These are phyloP conservation scores for Apiospora koreana DNA, from an alignment of 2,329 filamentous ascomycete species.

Conservation along the genomic window DNA sequence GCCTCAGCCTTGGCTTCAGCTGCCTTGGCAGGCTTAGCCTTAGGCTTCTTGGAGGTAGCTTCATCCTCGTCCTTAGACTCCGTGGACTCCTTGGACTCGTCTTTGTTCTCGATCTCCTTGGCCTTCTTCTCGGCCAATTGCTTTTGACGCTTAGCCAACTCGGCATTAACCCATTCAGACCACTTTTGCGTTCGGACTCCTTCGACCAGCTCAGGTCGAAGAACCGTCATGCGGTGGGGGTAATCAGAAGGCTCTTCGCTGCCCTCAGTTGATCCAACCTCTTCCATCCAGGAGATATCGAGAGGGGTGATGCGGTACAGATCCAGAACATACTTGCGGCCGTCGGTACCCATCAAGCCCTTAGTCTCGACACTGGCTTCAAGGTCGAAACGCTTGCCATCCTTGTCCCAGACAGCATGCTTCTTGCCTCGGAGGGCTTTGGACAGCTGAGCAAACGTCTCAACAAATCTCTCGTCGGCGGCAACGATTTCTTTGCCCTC, in stretches of 20 bases:
- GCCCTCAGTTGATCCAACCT: slow-evolving; percentile 55
- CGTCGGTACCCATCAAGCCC: slow-evolving; percentile 94
- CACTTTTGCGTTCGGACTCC: slow-evolving; percentile 82
- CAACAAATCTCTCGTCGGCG: slow-evolving; percentile 80
- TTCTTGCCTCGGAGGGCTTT: slow-evolving; percentile 89
- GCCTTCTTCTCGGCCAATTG: slow-evolving; percentile 34
- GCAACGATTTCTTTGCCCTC: slow-evolving; percentile 96
- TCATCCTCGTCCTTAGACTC: slow-evolving; percentile 27
- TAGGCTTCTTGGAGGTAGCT: slow-evolving; percentile 22
- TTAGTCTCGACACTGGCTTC: slow-evolving; percentile 98
- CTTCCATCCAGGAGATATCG: slow-evolving; percentile 88
- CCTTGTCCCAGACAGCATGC: slow-evolving; percentile 98
- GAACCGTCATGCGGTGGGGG: slow-evolving; percentile 93
- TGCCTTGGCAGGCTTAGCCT: not conserved
- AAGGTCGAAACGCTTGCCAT: slow-evolving; percentile 83
- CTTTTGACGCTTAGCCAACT: slow-evolving; percentile 56
- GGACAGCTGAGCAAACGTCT: slow-evolving; percentile 86
- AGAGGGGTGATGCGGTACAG: slow-evolving; percentile 92
- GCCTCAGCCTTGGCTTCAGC: not conserved
- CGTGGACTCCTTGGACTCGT: slow-evolving; percentile 20
- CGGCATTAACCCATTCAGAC: slow-evolving; percentile 81
- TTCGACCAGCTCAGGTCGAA: slow-evolving; percentile 88
- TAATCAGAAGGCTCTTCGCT: slow-evolving; percentile 58
- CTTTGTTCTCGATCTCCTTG: slow-evolving; percentile 32
- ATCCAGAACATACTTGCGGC: slow-evolving; percentile 95